Evolutionary conservation across 305 asterid genomes (phyloP).

Genomic region (Solanum aculeatissimum): DNA sequence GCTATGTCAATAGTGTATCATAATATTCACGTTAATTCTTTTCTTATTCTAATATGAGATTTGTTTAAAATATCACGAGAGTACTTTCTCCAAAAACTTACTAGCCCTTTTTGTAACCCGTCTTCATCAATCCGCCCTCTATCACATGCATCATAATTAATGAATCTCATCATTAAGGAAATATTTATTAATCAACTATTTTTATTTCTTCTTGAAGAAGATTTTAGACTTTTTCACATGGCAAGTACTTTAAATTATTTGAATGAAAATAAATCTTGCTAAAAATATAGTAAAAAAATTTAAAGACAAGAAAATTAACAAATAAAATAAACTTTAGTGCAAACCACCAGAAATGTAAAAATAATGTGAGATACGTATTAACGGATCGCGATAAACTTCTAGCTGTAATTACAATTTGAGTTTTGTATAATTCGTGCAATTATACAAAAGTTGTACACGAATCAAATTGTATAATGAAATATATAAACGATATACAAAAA

Average conservation of each 20-base stretch:
- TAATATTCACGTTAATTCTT: too few relatives aligned
- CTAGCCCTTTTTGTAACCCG: background rate
- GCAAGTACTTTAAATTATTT: background rate
- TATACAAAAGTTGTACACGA: too few relatives aligned
- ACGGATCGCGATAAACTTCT: background rate
- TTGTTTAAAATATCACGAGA: background rate
- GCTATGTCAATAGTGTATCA: too few relatives aligned
- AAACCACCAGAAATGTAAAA: background rate
- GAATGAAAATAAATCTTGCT: background rate
- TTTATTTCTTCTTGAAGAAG: background rate
- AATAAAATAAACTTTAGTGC: background rate
- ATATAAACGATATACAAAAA: too few relatives aligned
- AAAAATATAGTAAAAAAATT: background rate
- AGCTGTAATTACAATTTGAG: too few relatives aligned
- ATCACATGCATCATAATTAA: background rate
- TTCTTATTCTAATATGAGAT: background rate
- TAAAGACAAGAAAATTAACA: background rate
- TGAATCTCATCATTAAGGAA: background rate
- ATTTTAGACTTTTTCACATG: background rate
- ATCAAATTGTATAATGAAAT: too few relatives aligned
- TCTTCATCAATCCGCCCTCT: background rate
- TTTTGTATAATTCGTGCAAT: too few relatives aligned
- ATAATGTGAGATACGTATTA: background rate
- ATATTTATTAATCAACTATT: background rate
- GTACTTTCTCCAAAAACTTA: background rate